Base-by-base conservation (phyloP, 2,329 filamentous ascomycete species). In the Fusarium annulatum region DNA sequence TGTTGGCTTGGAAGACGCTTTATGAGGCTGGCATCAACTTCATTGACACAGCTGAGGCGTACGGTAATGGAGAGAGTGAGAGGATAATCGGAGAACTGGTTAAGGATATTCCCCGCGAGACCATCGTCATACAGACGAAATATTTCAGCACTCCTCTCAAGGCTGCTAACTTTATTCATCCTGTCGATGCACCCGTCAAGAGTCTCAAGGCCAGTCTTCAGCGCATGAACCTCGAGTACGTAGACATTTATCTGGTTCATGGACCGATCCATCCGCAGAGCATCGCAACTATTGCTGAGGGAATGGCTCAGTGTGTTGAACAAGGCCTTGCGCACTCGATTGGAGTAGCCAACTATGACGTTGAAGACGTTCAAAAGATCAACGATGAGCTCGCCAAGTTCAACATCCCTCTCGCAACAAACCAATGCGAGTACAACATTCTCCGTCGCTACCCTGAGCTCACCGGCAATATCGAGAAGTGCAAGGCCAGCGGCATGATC, bases 361-460 rank as follows among this genome's bases (percentile, higher is more conserved):
- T 64, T 0, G 43, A 70, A 8, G 53, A 70, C 9, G 45, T 64
- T 1, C 48, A 64, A 2, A 51, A 39, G 16, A 64, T 70, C 19
- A 53, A 51, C 9, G 65, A 64, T 6, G 67, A 70, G 33, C 59
- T 70, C 0, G 67, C 67, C 7, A 70, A 70, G 34, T 70, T 69
- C 34, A 70, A 69, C 12, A 56, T 70, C 0, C 67, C 67, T 3
- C 53, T 70, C 5, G 67, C 67, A 0, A 64, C 65, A 0, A 70
- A 70, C 4, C 67, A 70, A 38, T 70, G 64, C 59, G 67, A 69
- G 19, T 70, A 69, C 18, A 70, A 30, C 15, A 41, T 70, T 11
- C 19, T 70, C 3, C 64, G 67, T 2, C 64, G 67, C 0, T 64
- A 69, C 14, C 53, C 67, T 3, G 67, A 69, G 1, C 43, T 70